A percentile compares a stretch with the other conserved stretches of the same genome.
phyloP scores from a whole-genome alignment of 2,329 filamentous ascomycete genomes.

The Trichoderma gracile region DNA sequence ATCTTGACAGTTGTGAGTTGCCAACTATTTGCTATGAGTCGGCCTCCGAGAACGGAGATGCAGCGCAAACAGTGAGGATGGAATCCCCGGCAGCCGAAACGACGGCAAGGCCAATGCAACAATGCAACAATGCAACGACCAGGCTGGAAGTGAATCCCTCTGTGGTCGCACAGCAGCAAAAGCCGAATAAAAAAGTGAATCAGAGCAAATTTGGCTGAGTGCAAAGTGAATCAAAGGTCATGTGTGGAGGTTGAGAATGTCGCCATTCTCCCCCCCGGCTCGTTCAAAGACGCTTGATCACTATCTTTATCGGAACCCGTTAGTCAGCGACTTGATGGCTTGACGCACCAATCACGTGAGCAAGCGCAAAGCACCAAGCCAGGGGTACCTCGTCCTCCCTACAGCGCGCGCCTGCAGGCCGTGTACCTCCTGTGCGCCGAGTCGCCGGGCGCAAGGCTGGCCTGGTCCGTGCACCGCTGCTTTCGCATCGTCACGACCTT shows the following conservation, averaged over 20 bases:
- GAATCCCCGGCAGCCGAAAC: background rate
- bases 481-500: constrained; percentile 25
- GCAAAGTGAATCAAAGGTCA: constrained; percentile 6
- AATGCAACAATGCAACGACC: background rate
- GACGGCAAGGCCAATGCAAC: background rate
- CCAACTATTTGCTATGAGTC: background rate
- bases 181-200: background rate
- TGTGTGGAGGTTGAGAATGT: constrained; percentile 15
- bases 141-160: background rate
- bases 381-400: background rate
- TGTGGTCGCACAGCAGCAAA: background rate
- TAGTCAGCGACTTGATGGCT: background rate
- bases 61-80: background rate
- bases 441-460: constrained; percentile 19
- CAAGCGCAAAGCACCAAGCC: background rate
- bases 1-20: constrained; percentile 26
- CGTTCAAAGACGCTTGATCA: constrained; percentile 2
- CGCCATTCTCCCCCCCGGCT: constrained; percentile 8
- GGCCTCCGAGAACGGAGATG: constrained; percentile 19
- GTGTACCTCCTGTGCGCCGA: background rate
- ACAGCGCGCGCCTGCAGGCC: background rate
- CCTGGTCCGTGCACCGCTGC: constrained; percentile 24
- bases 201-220: background rate
- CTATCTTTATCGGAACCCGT: background rate
- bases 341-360: constrained; percentile 15